Evolutionary conservation across 2,329 filamentous ascomycete species (phyloP).

Genomic region (Hypoxylon sp.): DNA sequence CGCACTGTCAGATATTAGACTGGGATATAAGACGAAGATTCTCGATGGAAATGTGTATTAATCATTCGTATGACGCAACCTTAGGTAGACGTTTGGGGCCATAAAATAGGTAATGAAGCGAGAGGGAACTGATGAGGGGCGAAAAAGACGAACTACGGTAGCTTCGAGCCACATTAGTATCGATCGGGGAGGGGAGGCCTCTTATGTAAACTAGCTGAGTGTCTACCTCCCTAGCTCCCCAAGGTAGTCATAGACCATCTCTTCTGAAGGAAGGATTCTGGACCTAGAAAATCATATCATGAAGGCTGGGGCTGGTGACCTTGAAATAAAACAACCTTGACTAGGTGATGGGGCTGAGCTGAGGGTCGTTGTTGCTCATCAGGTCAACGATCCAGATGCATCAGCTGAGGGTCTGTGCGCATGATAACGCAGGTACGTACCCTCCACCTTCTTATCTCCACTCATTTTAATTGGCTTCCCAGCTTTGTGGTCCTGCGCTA

Average conservation of each 20-base stretch:
- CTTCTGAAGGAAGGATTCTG: slow-evolving; percentile 30
- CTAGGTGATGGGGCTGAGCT: slow-evolving; percentile 37
- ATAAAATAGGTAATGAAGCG: background rate
- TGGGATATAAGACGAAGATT: background rate
- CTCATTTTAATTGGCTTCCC: slow-evolving; percentile 21
- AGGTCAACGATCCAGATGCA: slow-evolving; percentile 19
- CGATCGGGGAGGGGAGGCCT: slow-evolving; percentile 34
- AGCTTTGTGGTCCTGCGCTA: background rate
- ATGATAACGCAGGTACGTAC: slow-evolving; percentile 39
- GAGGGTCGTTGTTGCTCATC: slow-evolving; percentile 32
- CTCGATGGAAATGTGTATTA: slow-evolving; percentile 1
- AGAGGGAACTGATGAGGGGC: background rate
- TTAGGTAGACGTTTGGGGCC: background rate
- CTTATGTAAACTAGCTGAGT: slow-evolving; percentile 27
- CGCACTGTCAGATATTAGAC: slow-evolving; percentile 4
- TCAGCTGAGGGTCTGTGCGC: slow-evolving; percentile 44
- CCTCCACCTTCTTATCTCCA: slow-evolving; percentile 9
- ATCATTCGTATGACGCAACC: slow-evolving; percentile 4
- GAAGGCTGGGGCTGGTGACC: slow-evolving; percentile 31
- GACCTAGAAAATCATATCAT: slow-evolving; percentile 27
- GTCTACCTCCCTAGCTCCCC: too few species aligned
- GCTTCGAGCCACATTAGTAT: slow-evolving; percentile 1
- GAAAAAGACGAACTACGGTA: slow-evolving; percentile 12
- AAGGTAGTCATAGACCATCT: slow-evolving; percentile 1
- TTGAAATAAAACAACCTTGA: slow-evolving; percentile 13